phyloP scores from a whole-genome alignment of 179 eudicot genomes.

The Gypsophila paniculata region DNA sequence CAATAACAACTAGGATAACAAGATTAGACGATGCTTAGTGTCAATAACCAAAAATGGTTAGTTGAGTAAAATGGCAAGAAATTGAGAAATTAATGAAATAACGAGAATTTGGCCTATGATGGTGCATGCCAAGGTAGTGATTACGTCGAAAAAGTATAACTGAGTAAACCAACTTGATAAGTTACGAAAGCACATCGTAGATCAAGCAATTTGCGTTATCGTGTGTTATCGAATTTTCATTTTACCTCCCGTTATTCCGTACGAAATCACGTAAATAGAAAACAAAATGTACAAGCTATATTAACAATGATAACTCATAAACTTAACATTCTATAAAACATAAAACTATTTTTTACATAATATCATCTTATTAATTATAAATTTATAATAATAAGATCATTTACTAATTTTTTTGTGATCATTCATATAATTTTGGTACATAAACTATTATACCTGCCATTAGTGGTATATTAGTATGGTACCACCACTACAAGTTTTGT shows the following conservation, averaged over 20 bases:
- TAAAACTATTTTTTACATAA: no score
- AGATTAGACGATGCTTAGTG: constrained; percentile 18
- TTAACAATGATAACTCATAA: background rate
- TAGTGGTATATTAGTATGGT: no score
- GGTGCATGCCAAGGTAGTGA: constrained; percentile 24
- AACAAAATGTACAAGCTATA: background rate
- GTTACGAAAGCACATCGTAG: background rate
- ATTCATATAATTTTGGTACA: no score
- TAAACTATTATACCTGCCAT: no score
- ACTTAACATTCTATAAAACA: no score
- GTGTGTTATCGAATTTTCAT: no score
- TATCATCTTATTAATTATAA: no score
- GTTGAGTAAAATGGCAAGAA: background rate
- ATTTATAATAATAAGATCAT: no score
- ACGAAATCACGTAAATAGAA: background rate
- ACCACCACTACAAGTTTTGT: no score
- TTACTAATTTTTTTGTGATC: no score
- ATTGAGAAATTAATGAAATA: background rate
- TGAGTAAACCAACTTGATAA: constrained; percentile 29
- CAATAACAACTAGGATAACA: constrained; percentile 20
- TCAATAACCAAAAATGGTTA: constrained; percentile 21
- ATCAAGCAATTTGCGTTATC: background rate
- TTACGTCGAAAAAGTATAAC: constrained; percentile 25
- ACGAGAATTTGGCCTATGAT: background rate
- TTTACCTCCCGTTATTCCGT: no score